Base-by-base conservation (phyloP, 148 eudicot species). In the Vaccinium macrocarpon region DNA sequence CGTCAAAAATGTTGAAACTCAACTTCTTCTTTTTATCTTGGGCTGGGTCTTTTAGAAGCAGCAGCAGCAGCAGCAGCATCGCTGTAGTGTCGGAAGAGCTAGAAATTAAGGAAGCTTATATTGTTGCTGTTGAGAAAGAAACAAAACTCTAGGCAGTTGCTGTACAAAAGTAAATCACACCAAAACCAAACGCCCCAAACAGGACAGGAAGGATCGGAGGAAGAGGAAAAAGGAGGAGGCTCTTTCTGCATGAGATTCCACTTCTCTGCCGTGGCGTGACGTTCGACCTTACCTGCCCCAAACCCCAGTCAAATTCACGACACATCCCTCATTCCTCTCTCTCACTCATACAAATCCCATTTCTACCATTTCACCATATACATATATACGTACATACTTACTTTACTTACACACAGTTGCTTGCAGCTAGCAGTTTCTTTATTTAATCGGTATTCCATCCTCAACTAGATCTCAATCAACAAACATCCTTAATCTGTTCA, bases 201-300 rank as follows among this genome's bases (percentile, higher is more conserved):
- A 68, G 42, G 18, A 68, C 38, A 29, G 73, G 19, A 27, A 1
- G 53, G 46, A 42, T 42, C 11, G 55, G 14, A 23, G 16, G 72
- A 16, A 19, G 64, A 78, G 46, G 80, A 77, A 16, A 19, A 48
- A 78, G 46, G 80, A 77, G 68, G 81, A 57, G 78, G 66, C 78
- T 35, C 51, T 52, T 27, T 68, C 55, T 82, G 84, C 84, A 82
- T 82, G 84, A 61, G 78, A 29, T 82, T 19, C 56, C 16, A 27
- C 25, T 73, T 14, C 52, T 61, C 72, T 19, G 61, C 82, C 82
- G 49, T 81, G 19, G 12, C 53, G 10, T 50, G 8, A 7, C 8
- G 11, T 50, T 3, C 11, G 9, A 50, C 52, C 72, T n/a, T 27
- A 68, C 73, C 38, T 68, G 38, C 38, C 73, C 57, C 38, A 13